phyloP scores from a whole-genome alignment of 1,139 yeast species.

The Blastobotrys persicus region DNA sequence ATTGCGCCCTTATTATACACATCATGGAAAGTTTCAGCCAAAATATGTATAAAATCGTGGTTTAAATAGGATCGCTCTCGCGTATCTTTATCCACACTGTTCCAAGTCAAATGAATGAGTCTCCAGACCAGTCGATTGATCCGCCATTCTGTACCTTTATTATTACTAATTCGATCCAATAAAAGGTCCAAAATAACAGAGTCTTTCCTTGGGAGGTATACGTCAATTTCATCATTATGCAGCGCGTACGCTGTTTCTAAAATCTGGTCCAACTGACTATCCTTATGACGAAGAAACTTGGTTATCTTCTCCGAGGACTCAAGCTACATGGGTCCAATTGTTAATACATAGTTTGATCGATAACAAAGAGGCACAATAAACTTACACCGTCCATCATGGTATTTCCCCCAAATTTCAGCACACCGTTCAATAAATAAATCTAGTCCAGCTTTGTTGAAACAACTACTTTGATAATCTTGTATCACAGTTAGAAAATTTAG shows the following conservation, averaged over 20 bases:
- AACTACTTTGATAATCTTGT: no score
- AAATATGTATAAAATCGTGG: constrained; percentile 21
- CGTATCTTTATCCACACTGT: constrained; percentile 19
- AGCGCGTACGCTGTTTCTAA: constrained; percentile 45
- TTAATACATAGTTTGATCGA: neutral
- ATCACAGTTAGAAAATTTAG: no score
- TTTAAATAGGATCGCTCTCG: constrained; percentile 20
- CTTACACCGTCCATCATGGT: neutral
- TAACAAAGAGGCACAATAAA: neutral
- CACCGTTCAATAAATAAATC: no score
- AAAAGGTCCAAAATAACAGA: constrained; percentile 63
- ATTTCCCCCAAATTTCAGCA: neutral
- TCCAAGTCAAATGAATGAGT: constrained; percentile 16
- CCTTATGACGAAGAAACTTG: constrained; percentile 57
- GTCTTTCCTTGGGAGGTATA: constrained; percentile 60
- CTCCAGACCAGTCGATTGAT: constrained; percentile 8
- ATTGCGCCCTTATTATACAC: neutral
- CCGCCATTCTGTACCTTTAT: constrained; percentile 11
- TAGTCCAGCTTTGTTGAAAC: no score
- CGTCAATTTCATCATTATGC: constrained; percentile 40
- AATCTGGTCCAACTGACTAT: constrained; percentile 44
- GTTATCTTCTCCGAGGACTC: constrained; percentile 61
- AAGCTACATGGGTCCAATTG: constrained; percentile 21
- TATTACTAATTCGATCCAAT: constrained; percentile 54
- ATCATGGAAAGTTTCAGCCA: constrained; percentile 20